Base-by-base conservation (phyloP, 257 asterid genomes). In the Haberlea rhodopensis region DNA sequence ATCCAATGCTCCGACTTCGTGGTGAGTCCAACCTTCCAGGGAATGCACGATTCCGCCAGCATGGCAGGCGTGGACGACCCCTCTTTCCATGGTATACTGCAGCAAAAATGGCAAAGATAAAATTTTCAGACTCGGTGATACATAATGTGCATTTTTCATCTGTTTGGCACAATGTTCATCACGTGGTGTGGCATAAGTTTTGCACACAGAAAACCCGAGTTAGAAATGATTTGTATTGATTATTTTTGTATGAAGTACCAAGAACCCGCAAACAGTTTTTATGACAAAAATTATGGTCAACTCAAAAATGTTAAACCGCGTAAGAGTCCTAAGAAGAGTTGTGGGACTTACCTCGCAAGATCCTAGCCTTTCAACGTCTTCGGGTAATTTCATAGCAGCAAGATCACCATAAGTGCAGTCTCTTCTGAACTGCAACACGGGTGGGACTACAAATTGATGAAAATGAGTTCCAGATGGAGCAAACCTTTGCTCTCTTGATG, bases 401-500 rank as follows among this genome's bases (percentile, higher is more conserved):
- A 92, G 94, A 74, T 80, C 85, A 9, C 96, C 94, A 31, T 92
- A 89, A 11, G 90, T 85, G 67, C 98, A 92, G 75, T 92, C 96
- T 46, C 85, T 85, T 80, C 98, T 79, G 62, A 75, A 82, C 49
- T 75, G 81, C 37, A 75, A 45, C 37, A 90, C 63, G 0, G 97
- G 91, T 0, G 98, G 98, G 18, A 92, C 98, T 21, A 89, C 98
- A 72, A 92, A 91, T 68, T 91, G 98, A 68, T 91, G 95, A 27
- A 91, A 91, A 54, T 89, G 92, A 43, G 98, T 52, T 61, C 96
- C 98, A 6, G 75, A 0, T 5, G 98, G 96, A 57, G 98, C 96
- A 57, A 79, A 85, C 8, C 71, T 76, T 63, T 91, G 98, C 81
- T 91, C 85, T 55, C 81, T 21, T 20, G 89, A 78, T 1, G 96